Evolutionary conservation across 2,329 filamentous ascomycete genomes (phyloP).

Genomic region (Celoporthe dispersa): DNA sequence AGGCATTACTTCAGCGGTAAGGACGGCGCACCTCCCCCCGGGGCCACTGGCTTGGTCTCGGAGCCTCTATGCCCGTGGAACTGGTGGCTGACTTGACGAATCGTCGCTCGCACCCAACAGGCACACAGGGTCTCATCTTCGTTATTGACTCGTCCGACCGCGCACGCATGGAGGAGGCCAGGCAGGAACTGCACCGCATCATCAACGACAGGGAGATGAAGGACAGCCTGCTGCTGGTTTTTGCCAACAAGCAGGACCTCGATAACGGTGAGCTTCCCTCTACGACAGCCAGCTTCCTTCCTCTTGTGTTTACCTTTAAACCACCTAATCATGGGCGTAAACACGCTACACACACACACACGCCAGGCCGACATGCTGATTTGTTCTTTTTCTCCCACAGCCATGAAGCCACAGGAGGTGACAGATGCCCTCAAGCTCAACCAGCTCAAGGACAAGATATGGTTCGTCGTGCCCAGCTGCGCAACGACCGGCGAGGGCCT

Average conservation of each 20-base stretch:
- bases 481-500: slow-evolving; percentile 82
- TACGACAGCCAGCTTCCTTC: not conserved
- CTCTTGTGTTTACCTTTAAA: not conserved
- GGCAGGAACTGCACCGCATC: slow-evolving; percentile 92
- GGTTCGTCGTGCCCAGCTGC: slow-evolving; percentile 83
- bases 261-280: slow-evolving; percentile 64
- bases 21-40: slow-evolving; percentile 33
- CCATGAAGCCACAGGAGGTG: slow-evolving; percentile 79
- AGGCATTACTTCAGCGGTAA: slow-evolving; percentile 91
- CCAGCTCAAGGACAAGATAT: slow-evolving; percentile 81
- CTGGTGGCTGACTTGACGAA: slow-evolving; percentile 18
- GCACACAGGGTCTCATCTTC: slow-evolving; percentile 97
- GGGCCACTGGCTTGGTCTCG: not conserved
- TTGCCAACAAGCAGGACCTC: slow-evolving; percentile 99
- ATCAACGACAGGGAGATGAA: slow-evolving; percentile 98
- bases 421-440: slow-evolving; percentile 76
- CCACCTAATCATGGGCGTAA: not conserved
- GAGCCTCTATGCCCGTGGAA: not conserved
- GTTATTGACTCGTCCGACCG: slow-evolving; percentile 96
- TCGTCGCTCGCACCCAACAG: slow-evolving; percentile 46
- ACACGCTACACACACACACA: not conserved
- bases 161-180: slow-evolving; percentile 88
- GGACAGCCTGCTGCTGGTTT: slow-evolving; percentile 90
- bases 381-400: slow-evolving; percentile 45
- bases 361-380: slow-evolving; percentile 14